A percentile compares a stretch with the other conserved stretches of the same genome.
These are phyloP conservation scores for Limnanthes douglasii DNA, from an alignment of 345 rosid species.

Conservation along the genomic window DNA sequence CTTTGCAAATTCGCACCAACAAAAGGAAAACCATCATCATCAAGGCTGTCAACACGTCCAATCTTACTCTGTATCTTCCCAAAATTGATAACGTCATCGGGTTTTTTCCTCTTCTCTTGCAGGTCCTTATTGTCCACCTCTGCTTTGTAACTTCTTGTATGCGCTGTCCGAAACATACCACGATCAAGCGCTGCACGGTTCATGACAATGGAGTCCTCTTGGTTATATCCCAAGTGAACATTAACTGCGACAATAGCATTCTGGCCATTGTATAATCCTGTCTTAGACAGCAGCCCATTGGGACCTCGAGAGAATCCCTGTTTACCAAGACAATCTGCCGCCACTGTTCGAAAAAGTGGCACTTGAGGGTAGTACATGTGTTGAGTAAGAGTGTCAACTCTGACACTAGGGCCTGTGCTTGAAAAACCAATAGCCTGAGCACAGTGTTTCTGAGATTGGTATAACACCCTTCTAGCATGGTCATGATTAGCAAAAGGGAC, in stretches of 20 bases:
- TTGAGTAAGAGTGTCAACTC: constrained; percentile 73
- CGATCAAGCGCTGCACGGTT: constrained; percentile 82
- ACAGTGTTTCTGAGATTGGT: constrained; percentile 81
- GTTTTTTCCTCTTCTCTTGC: constrained; percentile 34
- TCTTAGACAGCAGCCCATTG: constrained; percentile 24
- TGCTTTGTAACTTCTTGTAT: constrained; percentile 76
- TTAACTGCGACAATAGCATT: constrained; percentile 90
- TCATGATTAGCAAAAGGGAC: constrained; percentile 87
- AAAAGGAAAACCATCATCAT: constrained; percentile 83
- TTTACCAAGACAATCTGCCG: constrained; percentile 60
- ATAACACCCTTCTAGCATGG: constrained; percentile 80
- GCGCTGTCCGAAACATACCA: constrained; percentile 87
- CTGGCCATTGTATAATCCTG: constrained; percentile 75
- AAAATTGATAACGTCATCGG: constrained; percentile 46
- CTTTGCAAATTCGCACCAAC: constrained; percentile 69
- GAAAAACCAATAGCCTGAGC: constrained; percentile 90
- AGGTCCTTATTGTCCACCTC: constrained; percentile 71
- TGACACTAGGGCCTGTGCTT: constrained; percentile 63
- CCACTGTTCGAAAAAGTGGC: constrained; percentile 70
- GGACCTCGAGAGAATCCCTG: constrained; percentile 19
- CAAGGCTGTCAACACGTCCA: constrained; percentile 75
- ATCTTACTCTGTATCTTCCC: constrained; percentile 58
- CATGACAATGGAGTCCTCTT: constrained; percentile 90
- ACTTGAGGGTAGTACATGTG: constrained; percentile 73
- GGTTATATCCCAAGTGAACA: constrained; percentile 88